phyloP scores from a whole-genome alignment of 73 alveolate species.

The Diophrys sp. region DNA sequence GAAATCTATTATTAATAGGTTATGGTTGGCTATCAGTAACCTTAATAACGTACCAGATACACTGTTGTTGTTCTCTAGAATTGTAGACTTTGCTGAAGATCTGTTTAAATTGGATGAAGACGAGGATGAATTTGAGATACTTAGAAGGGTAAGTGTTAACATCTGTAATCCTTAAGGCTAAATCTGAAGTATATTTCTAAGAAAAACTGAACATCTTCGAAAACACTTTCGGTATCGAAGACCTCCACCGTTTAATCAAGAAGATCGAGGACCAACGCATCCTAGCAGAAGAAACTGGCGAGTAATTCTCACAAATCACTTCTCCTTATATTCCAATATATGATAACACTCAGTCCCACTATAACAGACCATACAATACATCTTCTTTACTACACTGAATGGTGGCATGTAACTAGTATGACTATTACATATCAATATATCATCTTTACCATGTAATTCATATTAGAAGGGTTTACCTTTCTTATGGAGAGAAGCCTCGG shows the following conservation, averaged over 20 bases:
- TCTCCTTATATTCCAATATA: background rate
- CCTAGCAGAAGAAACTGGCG: slow-evolving; percentile 3
- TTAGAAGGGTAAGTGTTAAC: slow-evolving; percentile 28
- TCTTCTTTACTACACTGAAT: background rate
- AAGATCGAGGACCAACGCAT: background rate
- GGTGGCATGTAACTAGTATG: background rate
- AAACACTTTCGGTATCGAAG: slow-evolving; percentile 40
- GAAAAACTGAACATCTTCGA: slow-evolving; percentile 44
- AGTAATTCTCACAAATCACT: background rate
- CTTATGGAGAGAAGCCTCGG: background rate
- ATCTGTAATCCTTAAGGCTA: background rate
- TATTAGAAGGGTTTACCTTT: background rate
- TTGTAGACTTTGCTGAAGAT: slow-evolving; percentile 49
- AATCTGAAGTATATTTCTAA: slow-evolving; percentile 1
- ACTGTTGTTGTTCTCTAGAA: slow-evolving; percentile 43
- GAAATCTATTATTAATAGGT: slow-evolving; percentile 4
- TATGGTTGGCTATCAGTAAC: slow-evolving; percentile 58
- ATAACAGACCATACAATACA: background rate
- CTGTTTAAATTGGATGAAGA: slow-evolving; percentile 32
- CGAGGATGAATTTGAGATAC: slow-evolving; percentile 49
- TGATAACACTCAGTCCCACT: background rate
- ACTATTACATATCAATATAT: background rate
- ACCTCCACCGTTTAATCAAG: slow-evolving; percentile 28
- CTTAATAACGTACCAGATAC: slow-evolving; percentile 55
- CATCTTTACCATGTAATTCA: background rate